Base-by-base conservation (phyloP, 805 yeast genomes). In the Hemisphaericaspora nanyangensis region DNA sequence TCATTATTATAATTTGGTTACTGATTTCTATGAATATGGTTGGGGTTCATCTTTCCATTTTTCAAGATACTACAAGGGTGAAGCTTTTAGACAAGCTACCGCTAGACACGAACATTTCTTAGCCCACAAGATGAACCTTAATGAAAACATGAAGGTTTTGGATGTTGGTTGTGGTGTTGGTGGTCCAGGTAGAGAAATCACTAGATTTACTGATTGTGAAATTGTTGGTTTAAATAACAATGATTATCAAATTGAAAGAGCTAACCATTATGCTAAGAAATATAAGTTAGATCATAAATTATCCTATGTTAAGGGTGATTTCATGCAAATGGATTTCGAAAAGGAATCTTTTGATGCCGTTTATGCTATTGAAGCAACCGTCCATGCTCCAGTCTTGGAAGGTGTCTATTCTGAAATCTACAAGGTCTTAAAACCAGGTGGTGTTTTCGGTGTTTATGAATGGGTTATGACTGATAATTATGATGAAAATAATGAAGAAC, bases 131-230 rank as follows among this genome's bases (percentile, higher is more conserved):
- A 89, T 90, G 77, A 85, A 85, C 46, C 72, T 91, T 54, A 64
- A 72, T 52, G 85, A 81, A 52, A 77, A 80, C 52, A 85, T 85
- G 87, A 80, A 82, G 57, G 99, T 91, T 13, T 76, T 91, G 52
- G 99, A 91, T 61, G 99, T 91, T 42, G 99, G 99, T 34, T 93
- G 99, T 72, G 99, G 99, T 75, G 96, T 91, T 54, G 99, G 99
- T 60, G 99, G 99, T 31, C 99, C 99, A 55, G 97, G 96, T 17
- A 84, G 97, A 65, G 96, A 93, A 71, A 91, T 91, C 56, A 76
- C 84, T 45, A 80, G 96, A 60, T 91, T 91, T 73, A 84, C 98
- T 37, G 88, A 83, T 55, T 83, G 89, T 68, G 70, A 78, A 53
- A 74, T 91, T 60, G 85, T 85, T 46, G 99, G 99, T 37, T 75